Evolutionary conservation across 176 grass and related monocot species (phyloP).

Genomic region (Eragrostis curvula): DNA sequence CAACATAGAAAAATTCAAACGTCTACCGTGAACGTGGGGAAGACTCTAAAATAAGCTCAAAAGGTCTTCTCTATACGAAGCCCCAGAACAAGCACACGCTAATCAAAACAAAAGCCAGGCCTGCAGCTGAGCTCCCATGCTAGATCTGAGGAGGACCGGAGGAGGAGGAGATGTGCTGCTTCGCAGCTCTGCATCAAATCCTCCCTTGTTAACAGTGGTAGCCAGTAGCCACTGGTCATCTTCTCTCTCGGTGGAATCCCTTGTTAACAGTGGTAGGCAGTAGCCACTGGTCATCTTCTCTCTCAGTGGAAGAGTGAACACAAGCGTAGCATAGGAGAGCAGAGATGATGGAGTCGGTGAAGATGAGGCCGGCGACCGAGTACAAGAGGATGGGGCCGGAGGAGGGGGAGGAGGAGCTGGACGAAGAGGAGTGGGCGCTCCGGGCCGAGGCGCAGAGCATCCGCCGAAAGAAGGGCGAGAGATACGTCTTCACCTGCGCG

Average conservation of each 20-base stretch:
- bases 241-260: background rate
- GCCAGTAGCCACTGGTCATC: background rate
- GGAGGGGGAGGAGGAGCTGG: constrained; percentile 40
- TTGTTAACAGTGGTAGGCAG: too few species aligned
- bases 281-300: background rate
- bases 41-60: constrained; percentile 30
- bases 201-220: too few species aligned
- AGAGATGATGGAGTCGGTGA: constrained; percentile 48
- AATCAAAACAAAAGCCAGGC: background rate
- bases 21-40: constrained; percentile 40
- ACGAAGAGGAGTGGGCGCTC: constrained; percentile 51
- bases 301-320: background rate
- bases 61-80: constrained; percentile 4
- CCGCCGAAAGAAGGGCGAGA: constrained; percentile 37
- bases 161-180: background rate
- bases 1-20: constrained; percentile 11
- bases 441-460: constrained; percentile 48
- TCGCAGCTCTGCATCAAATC: background rate
- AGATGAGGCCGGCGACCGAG: constrained; percentile 42
- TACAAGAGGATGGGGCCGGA: constrained; percentile 52
- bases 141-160: constrained; percentile 40
- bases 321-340: background rate
- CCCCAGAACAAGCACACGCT: background rate
- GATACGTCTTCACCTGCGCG: constrained; percentile 76
- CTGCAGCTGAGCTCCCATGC: background rate